A percentile compares a stretch with the other conserved stretches of the same genome.
Conservation (phyloP, 805 yeast species). For the Zygotorulaspora chibaensis region DNA sequence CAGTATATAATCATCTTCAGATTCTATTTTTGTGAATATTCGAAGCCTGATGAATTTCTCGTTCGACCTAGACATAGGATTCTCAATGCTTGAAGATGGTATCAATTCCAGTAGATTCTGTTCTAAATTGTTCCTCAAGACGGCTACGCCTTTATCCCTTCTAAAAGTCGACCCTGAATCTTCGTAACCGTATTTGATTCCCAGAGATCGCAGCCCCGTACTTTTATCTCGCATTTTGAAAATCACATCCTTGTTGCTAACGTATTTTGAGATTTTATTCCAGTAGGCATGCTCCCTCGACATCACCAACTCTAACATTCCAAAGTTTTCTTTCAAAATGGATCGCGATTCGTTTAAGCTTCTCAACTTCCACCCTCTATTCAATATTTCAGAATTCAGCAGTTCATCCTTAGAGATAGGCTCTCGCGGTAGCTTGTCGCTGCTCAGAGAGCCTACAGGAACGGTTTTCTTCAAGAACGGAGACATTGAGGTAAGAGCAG, state of each 20-base stretch:
- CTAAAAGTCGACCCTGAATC: conserved; percentile 80
- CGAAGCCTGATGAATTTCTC: conserved; percentile 55
- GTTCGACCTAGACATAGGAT: conserved; percentile 27
- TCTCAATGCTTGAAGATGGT: conserved; percentile 21
- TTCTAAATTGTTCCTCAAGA: conserved; percentile 48
- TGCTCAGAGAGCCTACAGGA: conserved; percentile 68
- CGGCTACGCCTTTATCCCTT: conserved; percentile 69
- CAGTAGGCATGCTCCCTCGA: conserved; percentile 54
- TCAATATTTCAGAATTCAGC: conserved; percentile 28
- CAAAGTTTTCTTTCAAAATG: conserved; percentile 48
- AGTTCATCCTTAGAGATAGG: conserved; percentile 21
- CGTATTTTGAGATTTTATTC: conserved; percentile 41
- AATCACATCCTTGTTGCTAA: conserved; percentile 35
- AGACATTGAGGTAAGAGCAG: conserved; percentile 84
- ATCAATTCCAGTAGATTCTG: conserved; percentile 40
- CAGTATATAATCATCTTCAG: conserved; percentile 47
- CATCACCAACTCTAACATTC: conserved; percentile 50
- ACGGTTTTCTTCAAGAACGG: conserved; percentile 71
- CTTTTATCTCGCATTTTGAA: conserved; percentile 61
- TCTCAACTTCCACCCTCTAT: conserved; percentile 78
- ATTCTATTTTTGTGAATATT: conserved; percentile 51
- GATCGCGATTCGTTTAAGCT: conserved; percentile 54
- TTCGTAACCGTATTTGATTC: conserved; percentile 85
- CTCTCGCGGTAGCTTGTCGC: conserved; percentile 34
- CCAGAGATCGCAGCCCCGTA: conserved; percentile 51